Conservation (phyloP, 176 grass and related monocot genomes). For the Musa schizocarpa region DNA sequence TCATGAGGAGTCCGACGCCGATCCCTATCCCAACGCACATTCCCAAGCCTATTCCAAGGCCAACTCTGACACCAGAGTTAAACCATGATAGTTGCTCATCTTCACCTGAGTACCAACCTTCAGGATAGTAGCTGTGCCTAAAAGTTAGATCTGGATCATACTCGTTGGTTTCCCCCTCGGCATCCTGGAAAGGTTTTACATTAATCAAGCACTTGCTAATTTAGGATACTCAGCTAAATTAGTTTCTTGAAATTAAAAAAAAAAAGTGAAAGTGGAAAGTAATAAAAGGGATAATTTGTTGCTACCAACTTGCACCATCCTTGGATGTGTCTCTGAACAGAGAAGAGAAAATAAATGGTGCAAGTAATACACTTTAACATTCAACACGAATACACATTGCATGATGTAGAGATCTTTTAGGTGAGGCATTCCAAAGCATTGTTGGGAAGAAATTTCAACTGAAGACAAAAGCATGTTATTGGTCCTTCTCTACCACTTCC, state of each 20-base stretch:
- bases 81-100: conserved; percentile 90
- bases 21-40: conserved; percentile 94
- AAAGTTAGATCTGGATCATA: conserved; percentile 25
- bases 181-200: not conserved
- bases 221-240: not conserved
- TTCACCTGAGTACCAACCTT: conserved; percentile 50
- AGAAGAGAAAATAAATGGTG: too few relatives aligned
- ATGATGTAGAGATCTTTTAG: too few relatives aligned
- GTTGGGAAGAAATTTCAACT: too few relatives aligned
- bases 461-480: too few relatives aligned
- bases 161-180: conserved; percentile 35
- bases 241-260: not conserved
- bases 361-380: too few relatives aligned
- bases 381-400: too few relatives aligned
- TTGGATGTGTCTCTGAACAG: too few relatives aligned
- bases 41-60: conserved; percentile 77
- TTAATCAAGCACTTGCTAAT: not conserved
- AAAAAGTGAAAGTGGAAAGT: not conserved
- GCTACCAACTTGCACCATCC: too few relatives aligned
- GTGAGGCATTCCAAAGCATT: too few relatives aligned
- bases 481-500: too few relatives aligned
- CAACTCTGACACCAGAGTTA: conserved; percentile 85
- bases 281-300: not conserved
- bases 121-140: conserved; percentile 45
- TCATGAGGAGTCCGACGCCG: conserved; percentile 82